These are phyloP conservation scores for Emmonsia crescens DNA, from an alignment of 2,329 filamentous ascomycete species.

Conservation along the genomic window DNA sequence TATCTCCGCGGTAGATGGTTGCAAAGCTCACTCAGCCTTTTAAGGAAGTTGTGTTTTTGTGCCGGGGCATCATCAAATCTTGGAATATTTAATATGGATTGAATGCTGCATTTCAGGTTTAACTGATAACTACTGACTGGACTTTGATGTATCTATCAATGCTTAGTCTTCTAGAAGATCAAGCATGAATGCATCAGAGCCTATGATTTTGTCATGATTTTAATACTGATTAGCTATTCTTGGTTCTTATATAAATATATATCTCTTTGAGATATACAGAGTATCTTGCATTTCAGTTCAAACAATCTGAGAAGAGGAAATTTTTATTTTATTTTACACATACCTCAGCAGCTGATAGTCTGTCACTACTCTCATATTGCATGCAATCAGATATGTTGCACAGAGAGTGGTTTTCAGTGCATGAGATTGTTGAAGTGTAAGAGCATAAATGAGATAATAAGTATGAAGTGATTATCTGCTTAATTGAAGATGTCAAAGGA, in stretches of 20 bases:
- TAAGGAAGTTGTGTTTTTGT: too few relatives aligned
- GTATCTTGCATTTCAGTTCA: too few relatives aligned
- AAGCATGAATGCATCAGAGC: conserved; percentile 30
- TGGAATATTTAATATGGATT: too few relatives aligned
- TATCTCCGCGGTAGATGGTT: too few relatives aligned
- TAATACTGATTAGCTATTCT: too few relatives aligned
- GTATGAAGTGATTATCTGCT: conserved; percentile 60
- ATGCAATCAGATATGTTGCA: conserved; percentile 34
- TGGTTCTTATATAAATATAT: too few relatives aligned
- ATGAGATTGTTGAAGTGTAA: conserved; percentile 60
- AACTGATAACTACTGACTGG: too few relatives aligned
- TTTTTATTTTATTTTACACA: not conserved
- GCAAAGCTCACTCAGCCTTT: too few relatives aligned
- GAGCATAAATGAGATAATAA: conserved; percentile 77
- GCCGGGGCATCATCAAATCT: too few relatives aligned
- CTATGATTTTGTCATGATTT: conserved; percentile 13
- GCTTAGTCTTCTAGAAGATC: not conserved
- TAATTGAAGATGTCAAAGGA: conserved; percentile 63
- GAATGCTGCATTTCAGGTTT: too few relatives aligned
- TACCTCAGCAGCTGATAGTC: not conserved
- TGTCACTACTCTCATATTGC: not conserved
- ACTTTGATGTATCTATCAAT: too few relatives aligned
- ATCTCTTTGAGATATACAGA: too few relatives aligned
- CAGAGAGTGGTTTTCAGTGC: conserved; percentile 32
- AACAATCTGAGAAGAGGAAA: not conserved